A percentile compares a stretch with the other conserved stretches of the same genome.
Evolutionary conservation across 2,329 filamentous ascomycete species (phyloP).

Genomic region (Pyrenochaeta sp.): DNA sequence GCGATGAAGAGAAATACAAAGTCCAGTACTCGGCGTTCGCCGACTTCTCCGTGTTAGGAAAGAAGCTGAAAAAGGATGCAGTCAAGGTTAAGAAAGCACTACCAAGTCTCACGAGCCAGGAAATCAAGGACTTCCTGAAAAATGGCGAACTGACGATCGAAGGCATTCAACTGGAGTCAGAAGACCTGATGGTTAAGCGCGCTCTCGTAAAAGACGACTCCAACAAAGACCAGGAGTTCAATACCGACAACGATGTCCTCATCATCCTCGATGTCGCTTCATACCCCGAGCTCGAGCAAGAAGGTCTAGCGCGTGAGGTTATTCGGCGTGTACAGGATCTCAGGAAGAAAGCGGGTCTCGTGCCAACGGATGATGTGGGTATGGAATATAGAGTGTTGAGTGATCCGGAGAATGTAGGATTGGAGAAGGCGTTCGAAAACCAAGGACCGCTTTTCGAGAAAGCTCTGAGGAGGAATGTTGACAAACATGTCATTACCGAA

Average conservation of each 20-base stretch:
- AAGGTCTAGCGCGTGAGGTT: constrained; percentile 90
- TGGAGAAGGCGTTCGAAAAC: constrained; percentile 73
- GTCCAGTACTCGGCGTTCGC: constrained; percentile 90
- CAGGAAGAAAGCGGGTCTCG: constrained; percentile 90
- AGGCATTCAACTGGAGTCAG: constrained; percentile 81
- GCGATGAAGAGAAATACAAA: constrained; percentile 88
- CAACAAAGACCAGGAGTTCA: constrained; percentile 81
- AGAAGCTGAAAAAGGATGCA: constrained; percentile 97
- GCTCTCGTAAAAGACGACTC: constrained; percentile 76
- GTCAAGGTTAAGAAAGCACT: constrained; percentile 90
- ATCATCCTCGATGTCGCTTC: constrained; percentile 86
- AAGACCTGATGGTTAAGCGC: constrained; percentile 84
- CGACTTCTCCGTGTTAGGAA: constrained; percentile 93
- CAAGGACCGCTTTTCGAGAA: constrained; percentile 77
- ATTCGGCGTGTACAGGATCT: constrained; percentile 92
- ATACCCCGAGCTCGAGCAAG: constrained; percentile 85
- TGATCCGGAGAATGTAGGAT: constrained; percentile 79
- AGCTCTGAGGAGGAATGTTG: constrained; percentile 77
- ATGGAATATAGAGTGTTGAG: constrained; percentile 89
- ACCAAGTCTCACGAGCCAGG: constrained; percentile 77
- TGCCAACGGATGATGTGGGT: constrained; percentile 91
- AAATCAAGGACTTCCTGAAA: constrained; percentile 80
- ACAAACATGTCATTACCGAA: constrained; percentile 70
- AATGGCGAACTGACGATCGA: constrained; percentile 81
- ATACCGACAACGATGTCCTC: constrained; percentile 88